These are phyloP conservation scores for Teunomyces funiuensis DNA, from an alignment of 805 yeast genomes.

Conservation along the genomic window DNA sequence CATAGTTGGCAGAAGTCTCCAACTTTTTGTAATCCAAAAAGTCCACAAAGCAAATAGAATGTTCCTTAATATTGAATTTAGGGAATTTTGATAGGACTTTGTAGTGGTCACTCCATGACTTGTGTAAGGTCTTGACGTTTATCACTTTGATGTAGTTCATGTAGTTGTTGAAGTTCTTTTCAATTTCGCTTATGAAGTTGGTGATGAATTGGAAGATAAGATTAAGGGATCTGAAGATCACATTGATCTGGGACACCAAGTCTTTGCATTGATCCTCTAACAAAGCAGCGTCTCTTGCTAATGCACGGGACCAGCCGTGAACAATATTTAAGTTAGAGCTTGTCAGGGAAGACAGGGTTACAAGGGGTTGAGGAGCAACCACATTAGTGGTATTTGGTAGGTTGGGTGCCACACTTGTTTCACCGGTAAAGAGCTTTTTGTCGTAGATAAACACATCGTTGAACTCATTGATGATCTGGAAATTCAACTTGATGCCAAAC, in stretches of 20 bases:
- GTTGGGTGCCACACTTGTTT: slow-evolving; percentile 4
- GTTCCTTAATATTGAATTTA: slow-evolving; percentile 31
- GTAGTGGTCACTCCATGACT: slow-evolving; percentile 36
- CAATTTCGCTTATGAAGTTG: slow-evolving; percentile 49
- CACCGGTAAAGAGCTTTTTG: slow-evolving; percentile 51
- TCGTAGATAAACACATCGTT: slow-evolving; percentile 63
- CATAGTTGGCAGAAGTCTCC: slow-evolving; percentile 27
- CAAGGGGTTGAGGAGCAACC: background rate
- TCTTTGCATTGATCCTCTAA: slow-evolving; percentile 29
- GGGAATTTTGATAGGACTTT: slow-evolving; percentile 38
- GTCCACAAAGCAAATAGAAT: slow-evolving; percentile 25
- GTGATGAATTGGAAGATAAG: slow-evolving; percentile 51
- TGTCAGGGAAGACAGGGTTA: background rate
- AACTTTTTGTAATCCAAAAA: slow-evolving; percentile 32
- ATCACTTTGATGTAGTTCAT: slow-evolving; percentile 37
- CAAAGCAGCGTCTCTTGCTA: slow-evolving; percentile 40
- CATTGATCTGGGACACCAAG: slow-evolving; percentile 34
- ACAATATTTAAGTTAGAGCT: slow-evolving; percentile 38
- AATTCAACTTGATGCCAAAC: slow-evolving; percentile 61
- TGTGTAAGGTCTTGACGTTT: slow-evolving; percentile 40
- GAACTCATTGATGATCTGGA: slow-evolving; percentile 49
- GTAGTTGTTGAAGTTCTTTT: slow-evolving; percentile 43
- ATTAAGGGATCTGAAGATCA: slow-evolving; percentile 46
- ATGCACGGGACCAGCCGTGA: slow-evolving; percentile 52
- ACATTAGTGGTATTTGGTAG: background rate